Evolutionary conservation across 2,329 filamentous ascomycete genomes (phyloP), one percentile per base, ranked within the genome.

Genomic region (Penicillium sp.): DNA sequence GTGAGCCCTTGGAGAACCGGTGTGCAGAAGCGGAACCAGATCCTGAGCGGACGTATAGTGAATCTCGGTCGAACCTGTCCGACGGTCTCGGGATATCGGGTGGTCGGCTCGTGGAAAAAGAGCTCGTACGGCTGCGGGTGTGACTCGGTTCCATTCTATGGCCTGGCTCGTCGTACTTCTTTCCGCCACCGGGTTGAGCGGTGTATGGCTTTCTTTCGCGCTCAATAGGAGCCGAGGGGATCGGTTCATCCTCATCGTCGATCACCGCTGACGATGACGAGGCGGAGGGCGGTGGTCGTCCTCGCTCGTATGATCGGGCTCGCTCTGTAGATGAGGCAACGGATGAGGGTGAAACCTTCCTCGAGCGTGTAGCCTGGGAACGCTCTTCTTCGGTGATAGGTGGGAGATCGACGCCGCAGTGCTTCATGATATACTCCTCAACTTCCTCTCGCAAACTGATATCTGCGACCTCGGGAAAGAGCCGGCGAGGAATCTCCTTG

Each of bases 401-500:
- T 18, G 70, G 69, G n/a, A 76, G 60, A 20, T 74, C 69, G 16
- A 77, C 67, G 40, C 72, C 64, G 54, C 74, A 72, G 56, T 79
- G 74, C 54, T 76, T 72, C 24, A 74, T 72, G 14, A 90, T 72
- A 1, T 79, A 77, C 35, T 78, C 74, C 14, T 82, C 78, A 7
- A 90, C 70, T 16, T 80, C 70, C 50, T 82, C 78, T 45, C 81
- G 77, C 0, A 79, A 72, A 26, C 77, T 71, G 0, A 76, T 59
- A 54, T 88, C 80, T 1, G 78, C 73, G 6, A 68, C 65, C 0
- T 72, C 70, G 0, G 89, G 89, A 31, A 95, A 79, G 3, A 93
- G 74, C 42, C 85, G 77, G 32, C 88, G 76, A 1, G 87, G 84
- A 2, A 95, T 76, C 56, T 89, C 84, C 54, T 87, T 89, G 0